phyloP scores from a whole-genome alignment of 202 grass and related monocot genomes.

The Digitaria exilis region DNA sequence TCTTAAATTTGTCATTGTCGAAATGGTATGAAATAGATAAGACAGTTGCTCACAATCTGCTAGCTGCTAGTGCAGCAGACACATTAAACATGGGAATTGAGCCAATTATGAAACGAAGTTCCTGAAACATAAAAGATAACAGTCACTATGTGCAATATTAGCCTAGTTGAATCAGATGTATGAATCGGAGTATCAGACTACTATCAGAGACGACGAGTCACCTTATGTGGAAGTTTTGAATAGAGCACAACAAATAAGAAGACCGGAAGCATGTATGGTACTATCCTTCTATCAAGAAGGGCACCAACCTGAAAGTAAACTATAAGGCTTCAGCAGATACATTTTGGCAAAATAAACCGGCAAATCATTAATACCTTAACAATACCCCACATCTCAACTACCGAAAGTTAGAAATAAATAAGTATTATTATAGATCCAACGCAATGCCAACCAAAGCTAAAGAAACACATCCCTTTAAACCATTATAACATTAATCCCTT shows the following conservation, averaged over 20 bases:
- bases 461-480: neutral
- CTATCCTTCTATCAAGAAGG: constrained; percentile 90
- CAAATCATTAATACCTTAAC: constrained; percentile 6
- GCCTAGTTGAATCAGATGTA: neutral
- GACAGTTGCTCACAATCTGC: constrained; percentile 69
- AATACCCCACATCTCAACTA: neutral
- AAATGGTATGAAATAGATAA: constrained; percentile 28
- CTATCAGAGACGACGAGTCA: constrained; percentile 37
- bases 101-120: constrained; percentile 89
- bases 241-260: constrained; percentile 91
- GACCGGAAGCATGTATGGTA: constrained; percentile 72
- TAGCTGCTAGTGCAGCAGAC: constrained; percentile 81
- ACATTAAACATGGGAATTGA: constrained; percentile 91
- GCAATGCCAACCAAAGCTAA: neutral
- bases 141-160: constrained; percentile 11
- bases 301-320: constrained; percentile 67
- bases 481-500: constrained; percentile 3
- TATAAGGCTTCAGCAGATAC: constrained; percentile 35
- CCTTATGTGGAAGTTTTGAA: constrained; percentile 99
- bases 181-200: constrained; percentile 5
- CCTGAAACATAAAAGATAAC: constrained; percentile 57
- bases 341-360: constrained; percentile 8
- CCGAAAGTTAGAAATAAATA: neutral
- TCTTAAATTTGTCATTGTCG: constrained; percentile 34
- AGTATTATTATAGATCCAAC: neutral